Evolutionary conservation across 2,329 filamentous ascomycete genomes (phyloP).

Genomic region (Trichoderma citrinoviride): DNA sequence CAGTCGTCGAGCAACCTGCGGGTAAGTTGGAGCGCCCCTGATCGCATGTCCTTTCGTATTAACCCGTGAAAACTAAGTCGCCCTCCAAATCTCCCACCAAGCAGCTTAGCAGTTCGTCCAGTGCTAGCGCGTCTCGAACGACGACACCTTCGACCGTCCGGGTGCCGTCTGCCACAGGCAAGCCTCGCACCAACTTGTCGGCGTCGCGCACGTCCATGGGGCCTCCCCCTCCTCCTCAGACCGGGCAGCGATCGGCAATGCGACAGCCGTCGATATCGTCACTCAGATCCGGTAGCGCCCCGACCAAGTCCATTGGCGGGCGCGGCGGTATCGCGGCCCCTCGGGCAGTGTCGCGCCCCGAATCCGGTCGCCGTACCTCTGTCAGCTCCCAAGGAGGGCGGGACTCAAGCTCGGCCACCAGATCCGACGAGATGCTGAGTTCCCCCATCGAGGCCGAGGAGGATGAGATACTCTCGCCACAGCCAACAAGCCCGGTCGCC

Average conservation of each 20-base stretch:
- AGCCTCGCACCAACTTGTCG: conserved; percentile 55
- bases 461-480: conserved; percentile 49
- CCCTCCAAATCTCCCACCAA: conserved; percentile 22
- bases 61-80: conserved; percentile 18
- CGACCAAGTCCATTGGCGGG: conserved; percentile 41
- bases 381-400: conserved; percentile 46
- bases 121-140: conserved; percentile 59
- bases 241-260: conserved; percentile 40
- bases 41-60: conserved; percentile 12
- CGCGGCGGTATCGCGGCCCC: conserved; percentile 42
- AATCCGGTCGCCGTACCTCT: conserved; percentile 45
- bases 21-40: conserved; percentile 40
- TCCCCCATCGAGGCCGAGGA: conserved; percentile 52
- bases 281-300: conserved; percentile 33
- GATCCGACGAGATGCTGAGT: conserved; percentile 33
- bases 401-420: conserved; percentile 39
- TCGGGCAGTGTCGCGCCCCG: conserved; percentile 38
- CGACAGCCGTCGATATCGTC: conserved; percentile 48
- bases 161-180: conserved; percentile 44
- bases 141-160: conserved; percentile 60
- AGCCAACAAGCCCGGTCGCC: conserved; percentile 50
- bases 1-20: conserved; percentile 56
- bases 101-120: conserved; percentile 62
- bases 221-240: conserved; percentile 56
- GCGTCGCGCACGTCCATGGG: conserved; percentile 64